Conservation (phyloP, 2,329 filamentous ascomycete species). For the Beauveria sp. region DNA sequence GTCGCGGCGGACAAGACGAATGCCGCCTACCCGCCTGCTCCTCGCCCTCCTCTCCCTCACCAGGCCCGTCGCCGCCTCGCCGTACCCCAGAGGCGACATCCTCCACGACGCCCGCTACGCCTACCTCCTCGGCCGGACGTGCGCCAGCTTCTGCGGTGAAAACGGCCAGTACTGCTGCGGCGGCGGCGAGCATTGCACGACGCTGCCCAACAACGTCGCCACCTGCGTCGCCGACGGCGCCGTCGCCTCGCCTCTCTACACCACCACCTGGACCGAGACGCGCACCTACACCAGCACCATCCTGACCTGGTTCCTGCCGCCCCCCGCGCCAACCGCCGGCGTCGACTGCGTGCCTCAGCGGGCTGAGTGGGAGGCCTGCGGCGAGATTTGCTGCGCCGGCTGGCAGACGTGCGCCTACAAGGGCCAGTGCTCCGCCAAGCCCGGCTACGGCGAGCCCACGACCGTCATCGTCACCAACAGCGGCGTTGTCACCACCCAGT, state of each 20-base stretch:
- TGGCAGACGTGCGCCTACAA: conserved; percentile 58
- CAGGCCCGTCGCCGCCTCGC: conserved; percentile 30
- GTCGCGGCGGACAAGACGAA: conserved; percentile 9
- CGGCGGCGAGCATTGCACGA: conserved; percentile 42
- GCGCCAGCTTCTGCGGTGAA: conserved; percentile 46
- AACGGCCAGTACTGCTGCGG: conserved; percentile 50
- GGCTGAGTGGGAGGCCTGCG: conserved; percentile 55
- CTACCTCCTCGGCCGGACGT: conserved; percentile 42
- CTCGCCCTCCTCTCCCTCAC: conserved; percentile 31
- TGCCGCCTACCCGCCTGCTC: conserved; percentile 12
- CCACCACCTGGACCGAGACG: conserved; percentile 55
- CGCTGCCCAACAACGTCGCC: conserved; percentile 38
- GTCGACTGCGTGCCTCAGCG: conserved; percentile 43
- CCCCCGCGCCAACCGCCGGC: conserved; percentile 36
- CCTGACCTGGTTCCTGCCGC: conserved; percentile 41
- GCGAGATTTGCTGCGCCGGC: conserved; percentile 60
- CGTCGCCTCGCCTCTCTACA: conserved; percentile 32
- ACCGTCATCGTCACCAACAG: conserved; percentile 38
- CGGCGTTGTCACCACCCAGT: conserved; percentile 46
- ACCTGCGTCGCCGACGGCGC: conserved; percentile 36
- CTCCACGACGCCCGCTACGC: conserved; percentile 41
- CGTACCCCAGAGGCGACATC: conserved; percentile 38
- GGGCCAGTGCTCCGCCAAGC: conserved; percentile 51
- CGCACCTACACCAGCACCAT: conserved; percentile 52
- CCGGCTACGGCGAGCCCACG: conserved; percentile 35